A percentile compares a stretch with the other conserved stretches of the same genome.
These are phyloP conservation scores for Trifolium pratense DNA, from an alignment of 306 rosid genomes.

Conservation along the genomic window DNA sequence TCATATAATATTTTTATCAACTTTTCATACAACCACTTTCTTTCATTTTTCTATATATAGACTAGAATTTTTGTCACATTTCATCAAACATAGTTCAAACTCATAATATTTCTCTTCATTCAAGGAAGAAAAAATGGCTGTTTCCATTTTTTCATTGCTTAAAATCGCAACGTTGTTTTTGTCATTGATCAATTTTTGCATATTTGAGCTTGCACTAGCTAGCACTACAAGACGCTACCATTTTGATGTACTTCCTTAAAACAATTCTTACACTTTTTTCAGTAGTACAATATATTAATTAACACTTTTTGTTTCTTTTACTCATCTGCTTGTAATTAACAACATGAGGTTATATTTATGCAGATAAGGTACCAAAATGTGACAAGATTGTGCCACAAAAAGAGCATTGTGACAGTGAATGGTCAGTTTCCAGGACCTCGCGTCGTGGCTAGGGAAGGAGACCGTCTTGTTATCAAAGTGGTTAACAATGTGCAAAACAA, in stretches of 20 bases:
- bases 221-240: slow-evolving; percentile 65
- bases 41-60: slow-evolving; percentile 39
- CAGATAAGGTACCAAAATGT: slow-evolving; percentile 63
- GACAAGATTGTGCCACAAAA: slow-evolving; percentile 65
- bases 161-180: slow-evolving; percentile 41
- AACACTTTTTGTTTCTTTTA: neutral
- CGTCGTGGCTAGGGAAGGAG: slow-evolving; percentile 76
- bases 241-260: slow-evolving; percentile 50
- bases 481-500: slow-evolving; percentile 61
- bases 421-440: slow-evolving; percentile 81
- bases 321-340: neutral
- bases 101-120: slow-evolving; percentile 1
- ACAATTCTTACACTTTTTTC: neutral
- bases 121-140: slow-evolving; percentile 49
- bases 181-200: slow-evolving; percentile 15
- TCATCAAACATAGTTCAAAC: slow-evolving; percentile 37
- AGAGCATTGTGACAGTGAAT: slow-evolving; percentile 68
- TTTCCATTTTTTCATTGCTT: slow-evolving; percentile 20
- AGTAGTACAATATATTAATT: neutral
- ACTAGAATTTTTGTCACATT: slow-evolving; percentile 1
- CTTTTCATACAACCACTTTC: slow-evolving; percentile 37
- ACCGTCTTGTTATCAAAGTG: slow-evolving; percentile 65
- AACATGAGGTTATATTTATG: neutral
- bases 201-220: slow-evolving; percentile 48
- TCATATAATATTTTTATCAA: slow-evolving; percentile 8